Conservation (phyloP, 1,139 yeast genomes). For the Geotrichum europaeum region DNA sequence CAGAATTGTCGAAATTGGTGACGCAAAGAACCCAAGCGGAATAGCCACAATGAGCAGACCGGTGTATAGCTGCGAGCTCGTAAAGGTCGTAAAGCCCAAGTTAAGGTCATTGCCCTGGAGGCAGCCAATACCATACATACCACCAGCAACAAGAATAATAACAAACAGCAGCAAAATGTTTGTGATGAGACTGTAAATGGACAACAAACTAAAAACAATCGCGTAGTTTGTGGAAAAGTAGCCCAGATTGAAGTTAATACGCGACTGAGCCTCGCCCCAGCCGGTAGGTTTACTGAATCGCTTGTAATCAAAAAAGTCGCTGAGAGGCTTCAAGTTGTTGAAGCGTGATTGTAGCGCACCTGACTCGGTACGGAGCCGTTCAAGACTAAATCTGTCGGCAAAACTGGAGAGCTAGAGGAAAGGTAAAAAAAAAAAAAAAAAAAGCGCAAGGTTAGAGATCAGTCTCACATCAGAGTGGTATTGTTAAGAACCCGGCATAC, state of each 20-base stretch:
- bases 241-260: constrained; percentile 79
- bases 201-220: constrained; percentile 62
- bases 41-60: constrained; percentile 62
- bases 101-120: constrained; percentile 72
- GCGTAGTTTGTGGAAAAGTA: constrained; percentile 87
- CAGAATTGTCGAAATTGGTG: constrained; percentile 88
- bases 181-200: constrained; percentile 69
- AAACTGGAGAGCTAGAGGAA: constrained; percentile 31
- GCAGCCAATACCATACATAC: constrained; percentile 70
- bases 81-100: constrained; percentile 28
- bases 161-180: constrained; percentile 82
- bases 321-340: constrained; percentile 76
- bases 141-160: constrained; percentile 49
- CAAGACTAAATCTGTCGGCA: constrained; percentile 15
- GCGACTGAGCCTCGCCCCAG: constrained; percentile 81
- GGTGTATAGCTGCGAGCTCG: constrained; percentile 83
- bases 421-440: not conserved
- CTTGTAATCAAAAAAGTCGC: constrained; percentile 87
- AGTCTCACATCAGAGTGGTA: not conserved
- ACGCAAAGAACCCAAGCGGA: constrained; percentile 87
- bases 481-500: not conserved
- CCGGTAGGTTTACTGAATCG: constrained; percentile 86
- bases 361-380: constrained; percentile 32
- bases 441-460: not conserved
- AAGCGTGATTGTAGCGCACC: constrained; percentile 53